A percentile compares a stretch with the other conserved stretches of the same genome.
Conservation (phyloP, 2,329 filamentous ascomycete species). For the Aphanocladium album region DNA sequence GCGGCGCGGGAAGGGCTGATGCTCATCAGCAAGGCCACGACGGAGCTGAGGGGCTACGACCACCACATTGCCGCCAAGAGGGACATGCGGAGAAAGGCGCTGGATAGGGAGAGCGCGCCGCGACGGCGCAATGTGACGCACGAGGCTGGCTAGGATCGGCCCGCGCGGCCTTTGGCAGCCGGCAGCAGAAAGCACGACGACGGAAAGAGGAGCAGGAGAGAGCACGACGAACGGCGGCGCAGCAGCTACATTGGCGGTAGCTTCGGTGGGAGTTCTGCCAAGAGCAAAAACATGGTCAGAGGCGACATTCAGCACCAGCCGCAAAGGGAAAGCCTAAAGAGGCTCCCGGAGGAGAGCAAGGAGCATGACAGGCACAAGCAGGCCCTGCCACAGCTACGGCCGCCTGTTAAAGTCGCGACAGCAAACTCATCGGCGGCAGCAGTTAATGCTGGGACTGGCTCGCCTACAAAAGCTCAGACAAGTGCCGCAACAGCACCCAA, state of each 20-base stretch:
- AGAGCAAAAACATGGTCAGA: too few relatives aligned
- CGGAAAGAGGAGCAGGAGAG: background rate
- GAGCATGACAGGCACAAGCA: background rate
- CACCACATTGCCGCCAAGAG: constrained; percentile 16
- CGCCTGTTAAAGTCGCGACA: background rate
- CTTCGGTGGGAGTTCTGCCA: too few relatives aligned
- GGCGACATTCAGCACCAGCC: background rate
- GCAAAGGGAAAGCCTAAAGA: background rate
- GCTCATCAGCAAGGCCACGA: constrained; percentile 17
- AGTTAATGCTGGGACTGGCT: background rate
- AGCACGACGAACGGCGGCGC: too few relatives aligned
- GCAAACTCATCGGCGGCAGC: background rate
- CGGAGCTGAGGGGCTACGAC: constrained; percentile 22
- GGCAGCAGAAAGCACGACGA: background rate
- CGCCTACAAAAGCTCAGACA: background rate
- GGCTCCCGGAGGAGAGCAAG: background rate
- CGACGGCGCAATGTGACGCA: background rate
- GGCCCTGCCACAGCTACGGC: background rate
- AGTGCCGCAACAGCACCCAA: background rate
- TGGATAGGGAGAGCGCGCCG: constrained; percentile 13
- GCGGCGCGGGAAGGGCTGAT: constrained; percentile 20
- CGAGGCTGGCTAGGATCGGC: background rate
- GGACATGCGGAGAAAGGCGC: constrained; percentile 18
- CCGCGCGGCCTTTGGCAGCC: background rate
- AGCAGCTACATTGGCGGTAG: background rate